These are phyloP conservation scores for Lodderomyces oxycetoniae DNA, from an alignment of 1,139 yeast genomes.

Conservation along the genomic window DNA sequence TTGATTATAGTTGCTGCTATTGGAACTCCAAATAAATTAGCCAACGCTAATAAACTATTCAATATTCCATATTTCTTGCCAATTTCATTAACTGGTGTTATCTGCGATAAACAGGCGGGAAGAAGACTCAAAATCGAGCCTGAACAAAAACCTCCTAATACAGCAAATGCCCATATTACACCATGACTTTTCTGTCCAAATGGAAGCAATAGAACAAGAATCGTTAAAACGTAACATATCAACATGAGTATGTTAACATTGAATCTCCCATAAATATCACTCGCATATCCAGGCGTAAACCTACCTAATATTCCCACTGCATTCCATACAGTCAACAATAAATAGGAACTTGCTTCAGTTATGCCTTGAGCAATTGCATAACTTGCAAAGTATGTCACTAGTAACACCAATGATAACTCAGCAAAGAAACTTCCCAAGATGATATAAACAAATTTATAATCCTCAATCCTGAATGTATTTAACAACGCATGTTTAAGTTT, in stretches of 20 bases:
- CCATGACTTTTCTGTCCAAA: slow-evolving; percentile 28
- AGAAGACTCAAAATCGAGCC: slow-evolving; percentile 31
- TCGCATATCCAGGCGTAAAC: slow-evolving; percentile 33
- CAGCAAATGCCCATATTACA: slow-evolving; percentile 33
- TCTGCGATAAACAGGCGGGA: slow-evolving; percentile 39
- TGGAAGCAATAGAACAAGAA: slow-evolving; percentile 37
- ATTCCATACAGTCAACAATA: slow-evolving; percentile 37
- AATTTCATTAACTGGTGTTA: slow-evolving; percentile 34
- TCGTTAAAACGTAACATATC: slow-evolving; percentile 25
- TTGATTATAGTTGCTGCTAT: slow-evolving; percentile 42
- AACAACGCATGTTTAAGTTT: not conserved
- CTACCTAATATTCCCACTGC: slow-evolving; percentile 39
- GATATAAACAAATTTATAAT: slow-evolving; percentile 21
- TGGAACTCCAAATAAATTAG: slow-evolving; percentile 41
- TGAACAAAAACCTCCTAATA: slow-evolving; percentile 30
- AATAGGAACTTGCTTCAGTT: slow-evolving; percentile 32
- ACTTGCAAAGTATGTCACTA: slow-evolving; percentile 42
- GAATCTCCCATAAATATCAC: slow-evolving; percentile 36
- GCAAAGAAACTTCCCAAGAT: slow-evolving; percentile 41
- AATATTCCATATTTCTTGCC: slow-evolving; percentile 41
- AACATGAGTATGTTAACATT: slow-evolving; percentile 38
- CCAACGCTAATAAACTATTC: slow-evolving; percentile 36
- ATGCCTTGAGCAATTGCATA: slow-evolving; percentile 41
- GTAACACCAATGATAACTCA: slow-evolving; percentile 53
- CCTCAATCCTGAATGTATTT: slow-evolving; percentile 10